A percentile compares a stretch with the other conserved stretches of the same genome.
phyloP scores from a whole-genome alignment of 768 basidiomycete genomes.

The Lactarius pseudohatsudake region DNA sequence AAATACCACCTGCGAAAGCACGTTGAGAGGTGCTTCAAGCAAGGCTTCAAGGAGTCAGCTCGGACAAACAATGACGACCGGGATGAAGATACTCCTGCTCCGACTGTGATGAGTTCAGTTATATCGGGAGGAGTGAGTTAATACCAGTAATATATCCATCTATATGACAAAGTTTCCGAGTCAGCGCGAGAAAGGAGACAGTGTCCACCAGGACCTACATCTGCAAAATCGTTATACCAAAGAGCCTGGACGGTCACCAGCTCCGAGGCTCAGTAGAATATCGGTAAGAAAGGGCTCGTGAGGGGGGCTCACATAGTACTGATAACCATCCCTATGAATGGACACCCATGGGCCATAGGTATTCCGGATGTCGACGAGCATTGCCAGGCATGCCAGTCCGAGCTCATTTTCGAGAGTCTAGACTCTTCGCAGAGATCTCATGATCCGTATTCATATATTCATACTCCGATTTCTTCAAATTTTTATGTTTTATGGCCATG shows the following conservation, averaged over 20 bases:
- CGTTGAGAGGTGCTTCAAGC: too few relatives aligned
- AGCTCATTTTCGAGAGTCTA: too few relatives aligned
- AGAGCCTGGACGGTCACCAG: not conserved
- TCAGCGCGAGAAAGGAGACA: not conserved
- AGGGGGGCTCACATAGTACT: slow-evolving; percentile 1
- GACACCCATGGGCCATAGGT: not conserved
- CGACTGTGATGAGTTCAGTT: not conserved
- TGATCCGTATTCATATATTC: too few relatives aligned
- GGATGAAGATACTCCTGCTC: too few relatives aligned
- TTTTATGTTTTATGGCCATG: too few relatives aligned
- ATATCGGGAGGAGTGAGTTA: too few relatives aligned
- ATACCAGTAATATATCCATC: slow-evolving; percentile 11
- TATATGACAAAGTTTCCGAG: not conserved
- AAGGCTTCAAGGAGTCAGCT: too few relatives aligned
- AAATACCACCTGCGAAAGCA: too few relatives aligned
- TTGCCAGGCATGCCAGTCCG: not conserved
- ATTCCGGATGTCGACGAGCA: slow-evolving; percentile 5
- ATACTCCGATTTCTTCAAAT: too few relatives aligned
- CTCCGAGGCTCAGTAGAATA: not conserved
- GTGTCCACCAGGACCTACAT: not conserved
- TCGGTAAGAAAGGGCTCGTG: too few relatives aligned
- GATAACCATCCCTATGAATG: slow-evolving; percentile 3
- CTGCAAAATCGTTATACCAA: slow-evolving; percentile 9
- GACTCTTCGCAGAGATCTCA: too few relatives aligned
- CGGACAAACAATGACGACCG: too few relatives aligned